These are phyloP conservation scores for Stagonosporopsis vannaccii DNA, from an alignment of 2,329 filamentous ascomycete species.

Conservation along the genomic window DNA sequence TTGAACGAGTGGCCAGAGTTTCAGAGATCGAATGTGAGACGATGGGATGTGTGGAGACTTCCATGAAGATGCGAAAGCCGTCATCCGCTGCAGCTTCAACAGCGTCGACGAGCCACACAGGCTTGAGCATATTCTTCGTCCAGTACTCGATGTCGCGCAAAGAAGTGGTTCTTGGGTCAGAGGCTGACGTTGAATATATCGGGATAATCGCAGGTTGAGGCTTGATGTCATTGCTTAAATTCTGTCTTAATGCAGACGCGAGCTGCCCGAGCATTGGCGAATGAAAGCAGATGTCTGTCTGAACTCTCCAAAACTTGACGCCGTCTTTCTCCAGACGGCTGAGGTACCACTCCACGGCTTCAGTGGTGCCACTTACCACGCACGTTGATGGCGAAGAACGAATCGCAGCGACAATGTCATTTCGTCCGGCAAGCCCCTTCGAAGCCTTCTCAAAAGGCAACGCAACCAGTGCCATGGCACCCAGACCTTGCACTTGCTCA, in stretches of 20 bases:
- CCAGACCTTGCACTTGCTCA: constrained; percentile 39
- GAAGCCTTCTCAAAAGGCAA: constrained; percentile 38
- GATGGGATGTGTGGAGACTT: constrained; percentile 54
- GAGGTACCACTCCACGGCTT: constrained; percentile 32
- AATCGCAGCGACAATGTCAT: constrained; percentile 45
- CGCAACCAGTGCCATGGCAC: constrained; percentile 44
- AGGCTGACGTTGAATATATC: constrained; percentile 49
- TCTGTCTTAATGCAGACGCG: constrained; percentile 34
- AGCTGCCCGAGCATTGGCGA: constrained; percentile 48
- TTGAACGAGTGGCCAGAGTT: constrained; percentile 42
- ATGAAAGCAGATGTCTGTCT: constrained; percentile 55
- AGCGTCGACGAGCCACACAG: constrained; percentile 48
- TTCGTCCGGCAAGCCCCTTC: constrained; percentile 27
- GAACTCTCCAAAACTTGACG: constrained; percentile 47
- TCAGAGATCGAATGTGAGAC: constrained; percentile 54
- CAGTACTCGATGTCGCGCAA: constrained; percentile 48
- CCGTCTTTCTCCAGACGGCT: constrained; percentile 26
- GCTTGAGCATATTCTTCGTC: constrained; percentile 51
- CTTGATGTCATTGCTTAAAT: constrained; percentile 17
- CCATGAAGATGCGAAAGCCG: constrained; percentile 51
- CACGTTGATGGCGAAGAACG: constrained; percentile 48
- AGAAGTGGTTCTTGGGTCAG: constrained; percentile 31
- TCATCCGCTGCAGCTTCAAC: constrained; percentile 49
- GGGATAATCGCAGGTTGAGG: constrained; percentile 28
- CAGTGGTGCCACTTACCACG: constrained; percentile 42